Evolutionary conservation across 169 alveolate genomes (phyloP).

Genomic region (Toxoplasma gondii): DNA sequence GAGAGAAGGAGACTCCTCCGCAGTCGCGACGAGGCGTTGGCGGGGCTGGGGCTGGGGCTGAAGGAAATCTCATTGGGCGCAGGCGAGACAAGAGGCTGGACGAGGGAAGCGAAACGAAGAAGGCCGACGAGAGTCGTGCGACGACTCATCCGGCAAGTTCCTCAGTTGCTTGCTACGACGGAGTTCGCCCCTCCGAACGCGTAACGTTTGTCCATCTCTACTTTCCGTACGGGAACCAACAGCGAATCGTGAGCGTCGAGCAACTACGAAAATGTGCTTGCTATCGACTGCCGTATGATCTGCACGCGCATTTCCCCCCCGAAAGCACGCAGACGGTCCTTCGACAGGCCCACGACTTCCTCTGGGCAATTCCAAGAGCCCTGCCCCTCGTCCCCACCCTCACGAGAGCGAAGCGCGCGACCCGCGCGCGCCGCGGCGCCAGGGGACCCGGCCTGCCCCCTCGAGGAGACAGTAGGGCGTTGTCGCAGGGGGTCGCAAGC

Average conservation of each 20-base stretch:
- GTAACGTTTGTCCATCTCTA: slow-evolving; percentile 32
- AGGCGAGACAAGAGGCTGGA: background rate
- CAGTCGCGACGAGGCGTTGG: background rate
- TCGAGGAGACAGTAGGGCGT: too few species aligned
- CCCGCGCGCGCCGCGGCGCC: background rate
- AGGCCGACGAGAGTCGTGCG: background rate
- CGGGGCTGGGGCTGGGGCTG: background rate
- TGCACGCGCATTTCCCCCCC: slow-evolving; percentile 46
- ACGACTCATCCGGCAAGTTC: background rate
- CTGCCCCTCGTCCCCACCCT: background rate
- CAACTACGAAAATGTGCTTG: background rate
- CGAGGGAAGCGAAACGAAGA: background rate
- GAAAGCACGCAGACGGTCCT: background rate
- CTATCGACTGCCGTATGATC: slow-evolving; percentile 30
- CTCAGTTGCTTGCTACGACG: background rate
- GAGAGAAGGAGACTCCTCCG: background rate
- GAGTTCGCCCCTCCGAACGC: background rate
- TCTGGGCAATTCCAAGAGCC: slow-evolving; percentile 46
- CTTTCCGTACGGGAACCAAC: slow-evolving; percentile 13
- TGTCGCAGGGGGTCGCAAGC: too few species aligned
- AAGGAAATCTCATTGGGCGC: background rate
- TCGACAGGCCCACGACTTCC: slow-evolving; percentile 45
- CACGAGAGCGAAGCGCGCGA: background rate
- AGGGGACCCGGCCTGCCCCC: too few species aligned
- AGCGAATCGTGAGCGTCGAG: slow-evolving; percentile 30